These are phyloP conservation scores for Eragrostis tef DNA, from an alignment of 202 grass and related monocot species.

Conservation along the genomic window DNA sequence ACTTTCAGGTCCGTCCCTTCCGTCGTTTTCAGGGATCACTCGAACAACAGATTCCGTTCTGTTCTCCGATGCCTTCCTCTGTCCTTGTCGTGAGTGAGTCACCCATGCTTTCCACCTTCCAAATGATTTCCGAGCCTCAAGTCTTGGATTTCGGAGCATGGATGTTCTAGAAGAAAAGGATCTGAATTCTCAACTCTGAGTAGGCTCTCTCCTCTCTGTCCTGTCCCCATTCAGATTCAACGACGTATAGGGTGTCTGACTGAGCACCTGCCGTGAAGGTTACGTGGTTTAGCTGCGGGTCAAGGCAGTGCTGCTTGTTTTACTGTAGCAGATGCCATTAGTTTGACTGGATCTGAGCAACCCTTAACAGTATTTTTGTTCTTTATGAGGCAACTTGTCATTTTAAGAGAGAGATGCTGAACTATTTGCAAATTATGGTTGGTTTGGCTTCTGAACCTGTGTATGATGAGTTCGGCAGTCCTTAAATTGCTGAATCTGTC, in stretches of 20 bases:
- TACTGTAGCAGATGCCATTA: neutral
- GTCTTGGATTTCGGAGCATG: neutral
- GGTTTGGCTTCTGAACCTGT: neutral
- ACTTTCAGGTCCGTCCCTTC: conserved; percentile 31
- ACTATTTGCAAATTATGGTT: neutral
- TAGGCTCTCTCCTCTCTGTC: conserved; percentile 15
- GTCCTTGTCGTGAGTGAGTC: conserved; percentile 17
- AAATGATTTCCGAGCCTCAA: neutral
- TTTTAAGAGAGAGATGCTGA: neutral
- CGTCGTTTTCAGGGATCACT: conserved; percentile 41
- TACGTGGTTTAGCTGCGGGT: neutral
- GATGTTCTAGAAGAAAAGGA: conserved; percentile 42
- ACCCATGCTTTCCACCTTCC: conserved; percentile 40
- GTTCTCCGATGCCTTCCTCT: neutral
- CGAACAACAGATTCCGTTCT: neutral
- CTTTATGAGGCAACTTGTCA: neutral
- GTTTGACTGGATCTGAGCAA: neutral
- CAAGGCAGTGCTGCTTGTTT: neutral
- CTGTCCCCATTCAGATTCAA: neutral
- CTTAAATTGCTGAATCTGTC: neutral
- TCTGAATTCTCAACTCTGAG: neutral
- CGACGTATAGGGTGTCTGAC: neutral
- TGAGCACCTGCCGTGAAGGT: conserved; percentile 13
- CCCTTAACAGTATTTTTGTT: neutral
- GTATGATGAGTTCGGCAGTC: neutral